Evolutionary conservation across 768 basidiomycete genomes (phyloP).

Genomic region (Phlebiopsis gigantea): DNA sequence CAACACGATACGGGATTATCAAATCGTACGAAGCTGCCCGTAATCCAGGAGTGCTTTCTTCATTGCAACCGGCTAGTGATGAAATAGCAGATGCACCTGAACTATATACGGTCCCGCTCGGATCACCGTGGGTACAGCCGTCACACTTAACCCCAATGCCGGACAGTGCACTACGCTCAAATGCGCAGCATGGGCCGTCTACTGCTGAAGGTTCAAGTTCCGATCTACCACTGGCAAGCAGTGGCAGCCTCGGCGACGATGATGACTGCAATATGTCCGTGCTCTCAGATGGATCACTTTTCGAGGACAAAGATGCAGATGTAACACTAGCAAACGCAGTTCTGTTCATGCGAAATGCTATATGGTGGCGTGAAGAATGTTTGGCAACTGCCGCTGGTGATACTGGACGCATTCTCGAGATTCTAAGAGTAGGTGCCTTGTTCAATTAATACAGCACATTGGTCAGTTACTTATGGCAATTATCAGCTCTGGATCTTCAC

Average conservation of each 20-base stretch:
- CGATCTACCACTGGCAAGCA: no score
- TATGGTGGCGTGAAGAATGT: conserved; percentile 6
- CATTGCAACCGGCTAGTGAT: no score
- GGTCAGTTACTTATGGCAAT: not conserved
- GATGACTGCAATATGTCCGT: not conserved
- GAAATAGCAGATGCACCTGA: no score
- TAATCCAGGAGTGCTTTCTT: no score
- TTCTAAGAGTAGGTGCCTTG: not conserved
- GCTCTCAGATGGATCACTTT: not conserved
- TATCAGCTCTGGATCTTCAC: conserved; percentile 8
- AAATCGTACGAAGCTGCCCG: not conserved
- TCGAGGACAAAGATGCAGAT: not conserved
- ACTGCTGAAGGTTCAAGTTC: no score
- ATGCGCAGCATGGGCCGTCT: no score
- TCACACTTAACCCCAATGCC: no score
- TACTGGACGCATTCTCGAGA: conserved; percentile 7
- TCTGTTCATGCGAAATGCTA: conserved; percentile 4
- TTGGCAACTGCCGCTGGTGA: not conserved
- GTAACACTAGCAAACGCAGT: conserved; percentile 4
- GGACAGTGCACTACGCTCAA: no score
- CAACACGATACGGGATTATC: not conserved
- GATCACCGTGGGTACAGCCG: no score
- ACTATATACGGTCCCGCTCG: no score
- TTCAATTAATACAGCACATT: not conserved
- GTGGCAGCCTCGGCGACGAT: no score